These are phyloP conservation scores for Panus rudis DNA, from an alignment of 768 basidiomycete species.

Conservation along the genomic window DNA sequence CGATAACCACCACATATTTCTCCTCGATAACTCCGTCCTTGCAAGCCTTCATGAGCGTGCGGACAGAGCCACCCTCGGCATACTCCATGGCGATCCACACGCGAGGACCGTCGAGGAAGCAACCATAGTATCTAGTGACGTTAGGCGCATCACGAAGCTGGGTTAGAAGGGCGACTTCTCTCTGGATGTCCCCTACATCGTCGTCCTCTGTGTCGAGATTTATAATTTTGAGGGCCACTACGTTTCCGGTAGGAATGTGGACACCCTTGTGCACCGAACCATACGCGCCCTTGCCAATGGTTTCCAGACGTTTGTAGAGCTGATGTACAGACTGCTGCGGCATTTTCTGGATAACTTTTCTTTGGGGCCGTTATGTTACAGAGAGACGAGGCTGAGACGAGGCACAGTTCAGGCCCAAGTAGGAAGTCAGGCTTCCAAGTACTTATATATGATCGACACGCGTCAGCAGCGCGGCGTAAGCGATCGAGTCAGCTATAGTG, in stretches of 20 bases:
- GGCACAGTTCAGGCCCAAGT: too few species aligned
- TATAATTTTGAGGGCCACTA: slow-evolving; percentile 98
- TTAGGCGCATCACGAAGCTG: slow-evolving; percentile 88
- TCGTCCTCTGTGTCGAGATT: slow-evolving; percentile 96
- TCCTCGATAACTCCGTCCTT: slow-evolving; percentile 77
- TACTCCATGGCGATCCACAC: slow-evolving; percentile 99
- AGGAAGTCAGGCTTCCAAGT: too few species aligned
- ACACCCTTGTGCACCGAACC: slow-evolving; percentile 92
- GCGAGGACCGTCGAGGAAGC: slow-evolving; percentile 87
- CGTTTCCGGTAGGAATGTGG: slow-evolving; percentile 75
- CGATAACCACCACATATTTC: slow-evolving; percentile 79
- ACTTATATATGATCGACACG: too few species aligned
- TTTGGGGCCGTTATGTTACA: too few species aligned
- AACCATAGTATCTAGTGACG: slow-evolving; percentile 94
- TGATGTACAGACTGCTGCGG: slow-evolving; percentile 65
- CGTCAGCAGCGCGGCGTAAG: too few species aligned
- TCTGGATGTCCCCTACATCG: slow-evolving; percentile 94
- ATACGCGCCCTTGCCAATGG: slow-evolving; percentile 93
- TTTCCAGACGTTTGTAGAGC: slow-evolving; percentile 79
- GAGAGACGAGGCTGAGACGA: too few species aligned
- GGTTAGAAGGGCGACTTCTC: slow-evolving; percentile 87
- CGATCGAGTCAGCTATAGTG: too few species aligned
- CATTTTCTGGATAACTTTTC: too few species aligned
- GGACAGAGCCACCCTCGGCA: slow-evolving; percentile 90
- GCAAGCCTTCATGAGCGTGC: slow-evolving; percentile 87